Base-by-base conservation (phyloP, 2,329 filamentous ascomycete species). In the Nemania sp. region DNA sequence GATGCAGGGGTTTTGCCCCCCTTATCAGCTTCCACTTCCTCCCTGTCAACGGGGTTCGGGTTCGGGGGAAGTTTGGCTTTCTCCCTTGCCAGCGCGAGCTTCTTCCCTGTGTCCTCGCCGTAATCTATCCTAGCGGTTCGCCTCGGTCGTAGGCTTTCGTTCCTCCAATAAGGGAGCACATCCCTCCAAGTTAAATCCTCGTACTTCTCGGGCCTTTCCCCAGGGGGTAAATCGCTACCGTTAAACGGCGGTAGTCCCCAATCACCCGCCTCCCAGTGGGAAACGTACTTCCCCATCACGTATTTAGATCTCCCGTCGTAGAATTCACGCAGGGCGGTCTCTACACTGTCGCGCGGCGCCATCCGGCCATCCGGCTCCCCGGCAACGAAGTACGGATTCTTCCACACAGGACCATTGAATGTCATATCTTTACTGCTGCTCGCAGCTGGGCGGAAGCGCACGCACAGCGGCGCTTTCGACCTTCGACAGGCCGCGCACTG, bases 401-500 rank as follows among this genome's bases (percentile, higher is more conserved):
- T 56, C 75, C 74, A 77, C 4, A 69, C 68, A 13, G 68, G 71
- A 11, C 75, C 74, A 10, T 26, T 15, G 27, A 49, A 64, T 1
- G 55, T 58, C 2, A 68, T 20, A 2, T 8, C 52, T 13, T 11
- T 24, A 6, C 32, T 10, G 6, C 22, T 15, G 22, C 24, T 27
- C 2, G 32, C 7, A 11, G 6, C 24, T 1, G 22, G 15, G 1
- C 45, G 57, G 45, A 71, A 67, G 2, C 75, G 69, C 15, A 77
- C 56, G 53, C 76, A 77, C 32, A 72, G 66, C 32, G 38, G 41
- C 24, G 49, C 24, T 1, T 41, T 52, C 0, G 71, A 70, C 13
- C 76, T 67, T 20, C 61, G 63, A 22, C 76, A 77, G 1, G 71
- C 74, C 1, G 67, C 62, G 55, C 76, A 77, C 59, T 68, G 70